Evolutionary conservation across 768 basidiomycete species (phyloP), one percentile per base, ranked within the genome.

Genomic region (Pleurotus ostreatus): DNA sequence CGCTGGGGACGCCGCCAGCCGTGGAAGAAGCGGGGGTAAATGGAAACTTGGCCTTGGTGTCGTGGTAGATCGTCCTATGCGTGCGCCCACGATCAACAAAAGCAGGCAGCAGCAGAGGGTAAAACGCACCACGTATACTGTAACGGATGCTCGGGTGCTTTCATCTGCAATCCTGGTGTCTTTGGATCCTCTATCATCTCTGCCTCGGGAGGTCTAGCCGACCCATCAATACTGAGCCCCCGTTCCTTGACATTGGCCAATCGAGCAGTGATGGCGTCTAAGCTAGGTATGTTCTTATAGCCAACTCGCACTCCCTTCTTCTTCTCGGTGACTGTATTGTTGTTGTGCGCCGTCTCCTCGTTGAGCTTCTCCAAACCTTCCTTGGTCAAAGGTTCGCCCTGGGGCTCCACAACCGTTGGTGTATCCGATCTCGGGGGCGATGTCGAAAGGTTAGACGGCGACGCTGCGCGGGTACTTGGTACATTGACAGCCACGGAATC

Each of bases 61-160:
- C 94, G 70, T 93, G 92, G 70, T 84, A 97, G 59, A 96, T 79
- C 11, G 91, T 94, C 94, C 92, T 94, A 64, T 12, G 38, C 44
- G 12, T 49, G 30, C 8, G 30, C 9, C 8, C 8, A 34, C 30
- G 30, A 34, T 34, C 30, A 34, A 34, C 30, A 8, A 34, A 34
- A 34, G 30, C 8, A 34, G 30, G 8, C 30, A 2, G 30, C 9
- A 34, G 8, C 30, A 8, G 7, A 34, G 30, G 30, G 8, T 34
- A 3, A 26, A 37, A 71, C 83, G 56, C 56, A 93, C 92, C 94
- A 96, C 40, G 83, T 68, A 68, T 86, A 89, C 64, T 92, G 89
- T 22, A 96, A 74, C 5, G 93, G 93, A 67, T 93, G 93, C 66
- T 92, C 91, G 4, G 85, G 86, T 57, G 86, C 81, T 57, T 83